These are phyloP conservation scores for Sporisorium scitamineum DNA, from an alignment of 1,284 basidiomycete species.

Conservation along the genomic window DNA sequence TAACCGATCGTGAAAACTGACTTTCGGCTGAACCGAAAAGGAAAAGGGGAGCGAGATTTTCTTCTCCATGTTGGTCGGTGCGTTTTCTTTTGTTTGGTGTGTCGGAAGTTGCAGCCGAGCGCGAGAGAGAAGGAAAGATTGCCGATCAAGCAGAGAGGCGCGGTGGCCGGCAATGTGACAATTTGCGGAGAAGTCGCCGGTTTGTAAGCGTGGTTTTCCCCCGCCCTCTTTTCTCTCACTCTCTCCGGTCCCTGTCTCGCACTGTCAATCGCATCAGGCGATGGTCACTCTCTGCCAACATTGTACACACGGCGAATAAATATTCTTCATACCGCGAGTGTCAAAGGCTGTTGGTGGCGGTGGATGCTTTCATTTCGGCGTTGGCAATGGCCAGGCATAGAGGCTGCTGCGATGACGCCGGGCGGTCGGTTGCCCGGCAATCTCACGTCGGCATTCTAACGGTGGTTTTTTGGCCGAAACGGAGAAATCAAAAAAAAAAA, in stretches of 20 bases:
- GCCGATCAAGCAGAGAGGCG: slow-evolving; percentile 1
- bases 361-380: neutral
- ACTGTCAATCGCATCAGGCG: neutral
- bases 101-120: slow-evolving; percentile 7
- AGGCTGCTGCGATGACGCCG: neutral
- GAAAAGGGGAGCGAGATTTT: neutral
- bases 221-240: slow-evolving; percentile 1
- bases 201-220: slow-evolving; percentile 2
- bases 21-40: neutral
- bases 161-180: slow-evolving; percentile 24
- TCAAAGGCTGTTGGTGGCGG: neutral
- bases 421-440: slow-evolving; percentile 13
- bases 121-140: slow-evolving; percentile 12
- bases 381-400: too few species aligned
- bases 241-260: neutral
- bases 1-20: neutral
- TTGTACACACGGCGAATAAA: neutral
- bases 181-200: slow-evolving; percentile 48
- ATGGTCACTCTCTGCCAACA: neutral
- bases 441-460: slow-evolving; percentile 16
- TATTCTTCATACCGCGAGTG: neutral
- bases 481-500: neutral
- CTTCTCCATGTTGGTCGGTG: slow-evolving; percentile 1
- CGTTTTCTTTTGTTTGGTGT: neutral
- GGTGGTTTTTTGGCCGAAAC: slow-evolving; percentile 3